Evolutionary conservation across 495 filamentous ascomycete species (phyloP), one percentile per base, ranked within the genome.

Genomic region (Aspergillus campestris): DNA sequence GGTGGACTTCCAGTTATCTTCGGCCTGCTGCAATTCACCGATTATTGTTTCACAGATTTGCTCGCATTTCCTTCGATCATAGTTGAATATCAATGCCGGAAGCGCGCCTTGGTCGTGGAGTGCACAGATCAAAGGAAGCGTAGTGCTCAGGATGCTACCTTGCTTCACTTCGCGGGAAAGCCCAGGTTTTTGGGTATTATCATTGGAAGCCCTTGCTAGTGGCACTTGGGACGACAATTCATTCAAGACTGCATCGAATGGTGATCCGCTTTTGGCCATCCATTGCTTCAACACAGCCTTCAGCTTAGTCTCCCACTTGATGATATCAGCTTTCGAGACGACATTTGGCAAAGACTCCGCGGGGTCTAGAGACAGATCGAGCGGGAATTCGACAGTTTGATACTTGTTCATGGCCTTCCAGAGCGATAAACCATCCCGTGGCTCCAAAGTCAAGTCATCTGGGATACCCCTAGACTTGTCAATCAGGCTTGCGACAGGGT

Each of bases 71-170:
- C 45, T 49, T 31, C 86, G 75, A 46, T 88, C 82, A 55, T 83
- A 89, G 45, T 86, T 87, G 70, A 91, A 89, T 5, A 89, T 49
- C 11, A 91, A 74, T 0, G 82, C 84, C 0, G 86, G 86, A 5
- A 91, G 69, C 3, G 82, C 84, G 44, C 75, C 71, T 45, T 75
- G 71, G 3, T 69, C 61, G 40, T 87, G 76, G 1, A 91, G 72
- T 10, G 78, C 71, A 24, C 60, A 67, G 0, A 87, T 66, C 30
- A 89, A 56, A 0, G 81, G 75, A 14, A 88, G 65, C 3, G 75
- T 78, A 5, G 71, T 77, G 5, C 59, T 39, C 6, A 64, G 49
- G 8, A 81, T 47, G 31, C 31, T 51, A 14, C 27, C 32, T 8
- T 37, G 28, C 14, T 31, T 33, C 1, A 55, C 29, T 9, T 3